Conservation (phyloP, 2,329 filamentous ascomycete species). For the Ophiostoma montium region DNA sequence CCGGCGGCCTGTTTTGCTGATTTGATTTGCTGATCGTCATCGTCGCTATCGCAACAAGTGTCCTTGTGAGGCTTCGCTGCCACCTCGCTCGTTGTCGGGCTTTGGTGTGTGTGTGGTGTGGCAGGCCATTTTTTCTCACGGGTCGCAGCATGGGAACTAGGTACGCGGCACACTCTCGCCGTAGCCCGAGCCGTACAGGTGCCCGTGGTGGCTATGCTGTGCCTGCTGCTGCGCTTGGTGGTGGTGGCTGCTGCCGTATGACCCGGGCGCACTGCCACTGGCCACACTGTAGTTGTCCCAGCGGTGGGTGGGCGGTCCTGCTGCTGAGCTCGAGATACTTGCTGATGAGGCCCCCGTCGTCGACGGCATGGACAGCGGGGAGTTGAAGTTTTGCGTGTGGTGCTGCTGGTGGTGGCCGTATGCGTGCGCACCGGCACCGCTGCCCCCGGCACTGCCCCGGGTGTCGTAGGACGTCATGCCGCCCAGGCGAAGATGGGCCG, state of each 20-base stretch:
- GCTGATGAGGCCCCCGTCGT: background rate
- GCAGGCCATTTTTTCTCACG: too few relatives aligned
- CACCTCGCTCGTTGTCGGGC: too few relatives aligned
- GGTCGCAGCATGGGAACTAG: too few relatives aligned
- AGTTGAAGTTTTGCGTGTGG: constrained; percentile 11
- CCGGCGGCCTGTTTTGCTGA: too few relatives aligned
- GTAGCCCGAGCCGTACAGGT: constrained; percentile 12
- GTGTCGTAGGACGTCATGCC: constrained; percentile 22
- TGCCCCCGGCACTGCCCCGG: constrained; percentile 7
- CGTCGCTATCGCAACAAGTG: too few relatives aligned
- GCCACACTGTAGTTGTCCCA: constrained; percentile 13
- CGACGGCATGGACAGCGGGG: constrained; percentile 9
- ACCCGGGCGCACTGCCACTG: background rate
- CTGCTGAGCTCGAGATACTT: background rate
- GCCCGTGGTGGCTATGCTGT: constrained; percentile 9
- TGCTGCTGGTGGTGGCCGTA: constrained; percentile 17
- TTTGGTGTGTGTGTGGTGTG: too few relatives aligned
- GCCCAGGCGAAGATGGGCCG: constrained; percentile 21
- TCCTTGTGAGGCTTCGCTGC: too few relatives aligned
- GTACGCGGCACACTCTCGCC: constrained; percentile 12
- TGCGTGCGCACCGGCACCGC: constrained; percentile 1
- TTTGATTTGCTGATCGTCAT: too few relatives aligned
- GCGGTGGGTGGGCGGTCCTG: constrained; percentile 2
- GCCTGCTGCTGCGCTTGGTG: constrained; percentile 6
- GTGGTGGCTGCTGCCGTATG: constrained; percentile 8